phyloP scores from a whole-genome alignment of 495 filamentous ascomycete species.

The Daldinia bambusicola region DNA sequence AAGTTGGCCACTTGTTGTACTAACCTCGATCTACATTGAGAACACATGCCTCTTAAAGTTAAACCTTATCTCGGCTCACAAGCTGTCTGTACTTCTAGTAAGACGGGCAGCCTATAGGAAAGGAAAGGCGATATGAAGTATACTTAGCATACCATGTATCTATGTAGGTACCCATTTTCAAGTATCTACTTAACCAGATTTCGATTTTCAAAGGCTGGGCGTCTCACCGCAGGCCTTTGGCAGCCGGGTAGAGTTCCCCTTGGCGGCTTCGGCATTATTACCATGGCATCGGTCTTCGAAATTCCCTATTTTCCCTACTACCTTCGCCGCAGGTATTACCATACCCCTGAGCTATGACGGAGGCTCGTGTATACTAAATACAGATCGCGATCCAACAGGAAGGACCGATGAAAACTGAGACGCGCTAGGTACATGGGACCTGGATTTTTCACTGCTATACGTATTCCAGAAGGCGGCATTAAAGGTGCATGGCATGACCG shows the following conservation, averaged over 20 bases:
- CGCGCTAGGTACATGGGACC: not conserved
- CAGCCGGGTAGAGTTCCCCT: not conserved
- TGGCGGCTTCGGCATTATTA: not conserved
- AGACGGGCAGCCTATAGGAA: not conserved
- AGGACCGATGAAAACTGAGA: not conserved
- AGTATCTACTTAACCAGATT: not conserved
- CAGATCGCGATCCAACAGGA: conserved; percentile 4
- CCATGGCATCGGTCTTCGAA: not conserved
- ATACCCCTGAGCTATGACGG: not conserved
- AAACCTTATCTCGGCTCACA: not conserved
- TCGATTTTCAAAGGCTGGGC: not conserved
- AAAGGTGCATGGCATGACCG: not conserved
- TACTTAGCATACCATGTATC: not conserved
- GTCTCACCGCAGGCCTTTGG: not conserved
- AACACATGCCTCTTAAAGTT: not conserved
- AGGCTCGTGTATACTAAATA: not conserved
- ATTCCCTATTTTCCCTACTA: too few species aligned
- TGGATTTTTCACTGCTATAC: not conserved
- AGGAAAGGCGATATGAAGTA: not conserved
- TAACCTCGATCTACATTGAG: not conserved
- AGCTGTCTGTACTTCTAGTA: not conserved
- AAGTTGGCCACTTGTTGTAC: not conserved
- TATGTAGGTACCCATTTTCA: too few species aligned
- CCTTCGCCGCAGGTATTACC: not conserved
- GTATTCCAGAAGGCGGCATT: not conserved